Evolutionary conservation across 1,284 basidiomycete genomes (phyloP), one percentile per base, ranked within the genome.

Genomic region (Rhizopogon hawkerae): DNA sequence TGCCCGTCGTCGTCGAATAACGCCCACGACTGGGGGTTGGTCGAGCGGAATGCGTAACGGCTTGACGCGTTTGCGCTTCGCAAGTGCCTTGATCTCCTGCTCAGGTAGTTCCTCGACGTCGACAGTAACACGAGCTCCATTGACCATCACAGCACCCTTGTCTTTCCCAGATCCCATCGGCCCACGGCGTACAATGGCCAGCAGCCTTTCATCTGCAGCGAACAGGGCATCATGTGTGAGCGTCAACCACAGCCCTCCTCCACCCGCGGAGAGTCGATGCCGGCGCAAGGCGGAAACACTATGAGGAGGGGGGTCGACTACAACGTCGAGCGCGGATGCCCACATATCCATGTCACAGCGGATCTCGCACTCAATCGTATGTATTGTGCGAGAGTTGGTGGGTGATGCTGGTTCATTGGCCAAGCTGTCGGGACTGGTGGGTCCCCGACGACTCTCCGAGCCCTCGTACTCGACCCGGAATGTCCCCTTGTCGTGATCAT

Each of bases 181-280:
- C 8, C 87, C 89, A n/a, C 85, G 77, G 10, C 89, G 77, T 5
- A 97, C 83, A 51, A 89, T 81, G 1, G 79, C 78, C 38, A 82
- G 70, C 4, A 94, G 73, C 41, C 83, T 78, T 46, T 92, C 90
- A 34, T 89, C 81, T 21, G 83, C 83, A 2, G 90, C 78, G 49
- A 83, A 78, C 13, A 84, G 72, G 2, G 84, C 79, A 54, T 93
- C 89, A 58, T 98, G 95, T 23, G 86, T 89, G 57, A 98, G 76
- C 0, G 92, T 95, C 18, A 98, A 70, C 96, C 96, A 99, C n/a
- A 97, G 70, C 0, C 95, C 95, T 6, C 96, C 94, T 2, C 94
- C 95, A 36, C 86, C 85, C 8, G 79, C 75, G 0, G 92, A 92
- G 8, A 98, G 74, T 14, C 86, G 79, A 66, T 98, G 95, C 31